Base-by-base conservation (phyloP, 306 rosid genomes). In the Cucurbita maxima region DNA sequence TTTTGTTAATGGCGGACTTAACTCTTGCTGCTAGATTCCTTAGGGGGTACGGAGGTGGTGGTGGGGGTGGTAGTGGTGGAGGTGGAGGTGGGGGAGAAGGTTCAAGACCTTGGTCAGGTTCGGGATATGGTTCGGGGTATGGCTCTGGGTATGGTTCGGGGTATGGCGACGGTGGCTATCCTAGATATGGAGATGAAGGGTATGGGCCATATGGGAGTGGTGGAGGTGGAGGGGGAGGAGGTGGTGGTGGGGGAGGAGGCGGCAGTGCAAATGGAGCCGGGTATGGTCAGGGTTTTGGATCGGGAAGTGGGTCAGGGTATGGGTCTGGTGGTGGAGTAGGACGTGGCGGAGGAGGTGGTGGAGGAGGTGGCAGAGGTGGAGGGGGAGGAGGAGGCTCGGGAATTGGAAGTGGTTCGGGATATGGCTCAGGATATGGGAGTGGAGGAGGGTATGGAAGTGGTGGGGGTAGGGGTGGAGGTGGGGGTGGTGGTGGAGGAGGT, bases 1-100 rank as follows among this genome's bases (percentile, higher is more conserved):
- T 75, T 71, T 81, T 93, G 84, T 76, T 93, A 34, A 53, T 87
- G 80, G 67, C 83, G 30, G 92, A 93, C 72, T 16, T 87, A 8
- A 75, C 98, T 56, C 73, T 82, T 55, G 96, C 93, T 11, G 86
- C 86, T 20, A 82, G 92, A 57, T 47, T 77, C 36, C 2, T 68
- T 20, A n/a, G 62, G 79, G 78, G 51, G 10, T 9, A 30, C 12
- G 76, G 10, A 19, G 75, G 52, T n/a, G 56, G 80, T 0, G 67
- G 78, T 0, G 86, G 88, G 0, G 82, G 82, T 0, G 84, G 85
- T 15, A 47, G 81, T 0, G 87, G 90, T 3, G 78, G 88, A 2
- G 84, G 88, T 6, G 82, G 79, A 13, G 81, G 83, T 4, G 87
- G 87, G 0, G 60, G 80, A 45, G 79, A 57, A 1, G 89, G 94